Percentiles rank a stretch among this genome's conserved stretches.
Conservation (phyloP, 1,284 basidiomycete species). For the Boletus sp. region DNA sequence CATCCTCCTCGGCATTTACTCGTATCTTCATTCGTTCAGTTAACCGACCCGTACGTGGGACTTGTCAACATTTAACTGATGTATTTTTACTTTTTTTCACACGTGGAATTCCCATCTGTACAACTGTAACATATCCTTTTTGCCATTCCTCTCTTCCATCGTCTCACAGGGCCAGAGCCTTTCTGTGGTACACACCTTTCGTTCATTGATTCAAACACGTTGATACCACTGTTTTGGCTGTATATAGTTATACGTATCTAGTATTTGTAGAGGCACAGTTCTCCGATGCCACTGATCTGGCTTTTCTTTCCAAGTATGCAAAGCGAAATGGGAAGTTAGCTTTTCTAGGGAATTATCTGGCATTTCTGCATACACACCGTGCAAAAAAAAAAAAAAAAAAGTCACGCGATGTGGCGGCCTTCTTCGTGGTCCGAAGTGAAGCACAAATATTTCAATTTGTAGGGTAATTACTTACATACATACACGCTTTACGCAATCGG, state of each 20-base stretch:
- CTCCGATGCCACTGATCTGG: constrained; percentile 4
- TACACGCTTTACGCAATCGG: constrained; percentile 4
- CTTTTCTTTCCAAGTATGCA: neutral
- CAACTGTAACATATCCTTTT: constrained; percentile 29
- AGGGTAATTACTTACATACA: too few relatives aligned
- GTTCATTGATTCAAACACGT: constrained; percentile 15
- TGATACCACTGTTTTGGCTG: constrained; percentile 16
- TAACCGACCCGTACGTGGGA: constrained; percentile 5
- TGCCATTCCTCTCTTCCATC: neutral
- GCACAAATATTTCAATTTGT: neutral
- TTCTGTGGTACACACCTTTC: constrained; percentile 17
- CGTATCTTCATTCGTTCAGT: constrained; percentile 7
- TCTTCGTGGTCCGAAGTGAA: neutral
- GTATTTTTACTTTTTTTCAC: constrained; percentile 29
- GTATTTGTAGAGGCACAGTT: constrained; percentile 17
- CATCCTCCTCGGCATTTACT: constrained; percentile 4
- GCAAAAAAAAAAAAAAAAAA: neutral
- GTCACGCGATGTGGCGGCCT: constrained; percentile 12
- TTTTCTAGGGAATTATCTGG: constrained; percentile 3
- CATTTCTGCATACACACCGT: constrained; percentile 7
- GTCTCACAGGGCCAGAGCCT: neutral
- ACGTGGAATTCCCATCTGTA: constrained; percentile 24
- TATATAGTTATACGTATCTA: constrained; percentile 36
- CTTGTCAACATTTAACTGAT: constrained; percentile 15
- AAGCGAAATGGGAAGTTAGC: constrained; percentile 13